A percentile compares a stretch with the other conserved stretches of the same genome.
phyloP scores from a whole-genome alignment of 306 rosid species.

The Casuarina cunninghamiana region DNA sequence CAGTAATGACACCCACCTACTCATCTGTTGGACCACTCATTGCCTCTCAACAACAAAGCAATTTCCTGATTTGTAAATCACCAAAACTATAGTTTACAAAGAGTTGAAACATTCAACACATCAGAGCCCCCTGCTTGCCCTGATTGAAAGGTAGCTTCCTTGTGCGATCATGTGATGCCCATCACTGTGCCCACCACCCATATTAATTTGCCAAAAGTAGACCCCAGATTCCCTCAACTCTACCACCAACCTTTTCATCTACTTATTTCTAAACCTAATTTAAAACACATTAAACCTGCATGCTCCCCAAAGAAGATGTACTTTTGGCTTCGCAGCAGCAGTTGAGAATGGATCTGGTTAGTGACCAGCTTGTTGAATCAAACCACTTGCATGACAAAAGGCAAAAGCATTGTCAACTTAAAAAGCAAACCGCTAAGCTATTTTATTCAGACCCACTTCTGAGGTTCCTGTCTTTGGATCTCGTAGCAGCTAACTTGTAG shows the following conservation, averaged over 20 bases:
- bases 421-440: too few species aligned
- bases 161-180: neutral
- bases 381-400: neutral
- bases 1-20: too few species aligned
- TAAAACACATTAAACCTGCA: neutral
- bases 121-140: too few species aligned
- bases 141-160: too few species aligned
- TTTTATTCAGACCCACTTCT: too few species aligned
- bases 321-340: neutral
- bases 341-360: slow-evolving; percentile 12
- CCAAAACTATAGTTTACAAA: too few species aligned
- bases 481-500: too few species aligned
- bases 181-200: slow-evolving; percentile 4
- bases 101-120: too few species aligned
- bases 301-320: neutral
- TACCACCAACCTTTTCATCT: neutral
- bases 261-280: neutral
- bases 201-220: neutral
- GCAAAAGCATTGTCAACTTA: neutral
- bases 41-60: too few species aligned
- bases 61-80: too few species aligned
- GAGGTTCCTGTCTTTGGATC: too few species aligned
- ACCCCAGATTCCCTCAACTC: neutral
- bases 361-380: slow-evolving; percentile 5
- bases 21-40: too few species aligned